Evolutionary conservation across 306 rosid genomes (phyloP), one percentile per base, ranked within the genome.

Genomic region (Quercus rubra): DNA sequence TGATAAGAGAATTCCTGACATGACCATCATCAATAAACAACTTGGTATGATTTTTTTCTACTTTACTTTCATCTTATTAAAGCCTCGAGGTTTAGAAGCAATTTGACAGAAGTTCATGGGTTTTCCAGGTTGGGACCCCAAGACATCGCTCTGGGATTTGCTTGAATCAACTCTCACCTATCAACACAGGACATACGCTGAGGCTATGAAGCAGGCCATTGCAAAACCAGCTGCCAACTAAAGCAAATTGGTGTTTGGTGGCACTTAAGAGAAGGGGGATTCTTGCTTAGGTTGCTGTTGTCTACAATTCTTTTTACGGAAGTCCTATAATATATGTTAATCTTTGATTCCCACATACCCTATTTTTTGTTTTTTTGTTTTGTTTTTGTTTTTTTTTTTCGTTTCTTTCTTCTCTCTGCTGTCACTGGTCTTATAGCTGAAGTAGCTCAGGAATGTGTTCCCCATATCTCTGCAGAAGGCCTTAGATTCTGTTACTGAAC

Each of bases 1-100:
- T 30, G 97, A 94, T 77, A 94, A 92, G 91, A 88, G 98, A 88
- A 94, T 94, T 82, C 98, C 97, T 0, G 97, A 92, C 90, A 94
- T 94, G 98, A 88, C 97, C 86, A 92, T 94, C 57, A 94, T 94
- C 81, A 89, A 92, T 77, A 90, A 55, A 80, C 98, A 94, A 70
- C 97, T 94, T 51, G 98, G 98, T 94, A 92, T 27, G 30, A 64
- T 35, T 77, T 13, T 33, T 68, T 68, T 43, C 57, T 30, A 64
- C 62, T 17, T 25, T 18, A 41, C 18, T 3, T 25, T 6, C 13
- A 41, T 63, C 25, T 41, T 21, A n/a, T 21, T 30, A 52, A 38
- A 15, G 61, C 70, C 56, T 78, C 25, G 31, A 64, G 63, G 71
- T 83, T 58, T 15, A 10, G 20, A 14, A 74, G 15, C 46, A 70